Evolutionary conservation across 257 asterid species (phyloP).

Genomic region (Solanum pinnatisectum): DNA sequence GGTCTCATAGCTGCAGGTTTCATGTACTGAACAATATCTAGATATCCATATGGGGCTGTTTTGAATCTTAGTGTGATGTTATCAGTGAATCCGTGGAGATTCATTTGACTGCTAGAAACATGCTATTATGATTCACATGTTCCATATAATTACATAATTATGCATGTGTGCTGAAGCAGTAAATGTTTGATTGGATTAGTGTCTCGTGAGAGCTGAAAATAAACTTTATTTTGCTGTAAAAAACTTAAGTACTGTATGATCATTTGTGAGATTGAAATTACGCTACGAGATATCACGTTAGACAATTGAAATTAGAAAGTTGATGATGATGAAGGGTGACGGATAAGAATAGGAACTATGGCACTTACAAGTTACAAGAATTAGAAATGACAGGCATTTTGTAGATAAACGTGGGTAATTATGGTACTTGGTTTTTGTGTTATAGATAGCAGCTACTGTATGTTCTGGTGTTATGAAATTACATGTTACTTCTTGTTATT

Average conservation of each 20-base stretch:
- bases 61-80: background rate
- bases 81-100: background rate
- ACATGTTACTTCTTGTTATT: background rate
- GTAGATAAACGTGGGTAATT: background rate
- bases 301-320: background rate
- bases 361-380: background rate
- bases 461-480: background rate
- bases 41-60: background rate
- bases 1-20: background rate
- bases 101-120: background rate
- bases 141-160: background rate
- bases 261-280: background rate
- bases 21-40: background rate
- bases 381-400: background rate
- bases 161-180: background rate
- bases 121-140: background rate
- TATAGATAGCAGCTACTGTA: background rate
- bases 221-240: background rate
- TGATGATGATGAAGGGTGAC: background rate
- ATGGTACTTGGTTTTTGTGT: background rate
- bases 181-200: background rate
- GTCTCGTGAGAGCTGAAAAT: background rate
- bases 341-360: background rate
- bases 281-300: background rate
- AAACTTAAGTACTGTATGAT: background rate